phyloP scores from a whole-genome alignment of 148 eudicot genomes.

The Silene latifolia region DNA sequence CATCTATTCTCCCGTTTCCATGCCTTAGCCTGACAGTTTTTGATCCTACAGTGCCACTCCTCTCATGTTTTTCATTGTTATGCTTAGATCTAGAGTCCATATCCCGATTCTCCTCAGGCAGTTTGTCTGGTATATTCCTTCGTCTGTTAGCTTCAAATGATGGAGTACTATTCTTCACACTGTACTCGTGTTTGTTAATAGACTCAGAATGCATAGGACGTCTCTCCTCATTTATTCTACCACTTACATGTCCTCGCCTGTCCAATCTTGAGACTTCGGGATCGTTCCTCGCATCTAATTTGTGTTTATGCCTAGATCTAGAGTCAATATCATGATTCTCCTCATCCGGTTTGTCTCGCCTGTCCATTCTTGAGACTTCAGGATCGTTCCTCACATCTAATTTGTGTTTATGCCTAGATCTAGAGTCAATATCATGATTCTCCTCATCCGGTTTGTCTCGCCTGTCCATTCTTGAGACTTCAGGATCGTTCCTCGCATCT shows the following conservation, averaged over 20 bases:
- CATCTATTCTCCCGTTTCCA: not conserved
- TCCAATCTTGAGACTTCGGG: not conserved
- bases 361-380: not conserved
- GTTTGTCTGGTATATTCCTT: not conserved
- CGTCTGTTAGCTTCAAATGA: not conserved
- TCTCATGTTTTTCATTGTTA: not conserved
- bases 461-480: not conserved
- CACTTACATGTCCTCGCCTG: not conserved
- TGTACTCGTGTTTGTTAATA: not conserved
- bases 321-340: not conserved
- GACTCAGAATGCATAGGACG: not conserved
- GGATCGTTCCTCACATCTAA: not conserved
- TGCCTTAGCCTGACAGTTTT: slow-evolving; percentile 6
- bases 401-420: not conserved
- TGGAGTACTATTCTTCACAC: not conserved
- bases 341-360: not conserved
- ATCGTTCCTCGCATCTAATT: not conserved
- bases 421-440: not conserved
- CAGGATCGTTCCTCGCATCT: not conserved
- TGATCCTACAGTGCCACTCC: not conserved
- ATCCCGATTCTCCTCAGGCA: not conserved
- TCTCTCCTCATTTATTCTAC: not conserved
- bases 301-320: slow-evolving; percentile 1
- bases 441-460: not conserved
- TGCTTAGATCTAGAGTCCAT: slow-evolving; percentile 2